Base-by-base conservation (phyloP, 1,139 yeast genomes). In the Scheffersomyces titani region DNA sequence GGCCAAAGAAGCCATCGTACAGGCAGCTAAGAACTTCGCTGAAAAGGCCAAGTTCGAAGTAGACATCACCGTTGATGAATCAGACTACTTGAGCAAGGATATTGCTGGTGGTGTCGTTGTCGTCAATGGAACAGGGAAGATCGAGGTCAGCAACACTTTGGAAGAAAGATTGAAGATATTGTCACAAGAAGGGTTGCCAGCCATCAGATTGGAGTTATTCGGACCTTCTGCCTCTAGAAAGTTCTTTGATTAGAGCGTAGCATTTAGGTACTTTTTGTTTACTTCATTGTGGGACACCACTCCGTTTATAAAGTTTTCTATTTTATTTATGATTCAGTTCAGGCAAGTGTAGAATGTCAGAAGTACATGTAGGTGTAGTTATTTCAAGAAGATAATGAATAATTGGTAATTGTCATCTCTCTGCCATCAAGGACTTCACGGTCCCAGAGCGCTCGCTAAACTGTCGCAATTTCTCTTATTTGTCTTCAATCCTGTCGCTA, bases 91-190 rank as follows among this genome's bases (percentile, higher is more conserved):
- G 70, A 78, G 79, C 61, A 81, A 85, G 56, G 88, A 86, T 61
- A 76, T 78, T 59, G 87, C 96, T 53, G 99, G 99, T 61, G 99
- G 99, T 68, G 92, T 88, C 54, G 74, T 92, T 55, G 82, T 92
- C 54, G 73, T 83, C 58, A 90, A 89, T 70, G 83, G 83, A 50
- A 72, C 84, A 46, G 97, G 97, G 56, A 92, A 90, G 77, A 93
- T 96, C 65, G 93, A 89, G 66, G 92, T 94, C 58, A 82, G 91
- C 76, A 94, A 94, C 79, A 93, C 99, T 48, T 84, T 96, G 69
- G 97, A 92, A 69, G 98, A 93, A 80, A 90, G 99, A 77, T 85
- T 94, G 70, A 84, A 87, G 68, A 79, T 96, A 62, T 82, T 94
- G 69, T 84, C 90, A 52, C 90, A 90, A 72, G 91, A 87, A 68